Evolutionary conservation across 371 early-diverging fungal species (phyloP), one percentile per base, ranked within the genome.

Genomic region (Basidiobolus meristosporus): DNA sequence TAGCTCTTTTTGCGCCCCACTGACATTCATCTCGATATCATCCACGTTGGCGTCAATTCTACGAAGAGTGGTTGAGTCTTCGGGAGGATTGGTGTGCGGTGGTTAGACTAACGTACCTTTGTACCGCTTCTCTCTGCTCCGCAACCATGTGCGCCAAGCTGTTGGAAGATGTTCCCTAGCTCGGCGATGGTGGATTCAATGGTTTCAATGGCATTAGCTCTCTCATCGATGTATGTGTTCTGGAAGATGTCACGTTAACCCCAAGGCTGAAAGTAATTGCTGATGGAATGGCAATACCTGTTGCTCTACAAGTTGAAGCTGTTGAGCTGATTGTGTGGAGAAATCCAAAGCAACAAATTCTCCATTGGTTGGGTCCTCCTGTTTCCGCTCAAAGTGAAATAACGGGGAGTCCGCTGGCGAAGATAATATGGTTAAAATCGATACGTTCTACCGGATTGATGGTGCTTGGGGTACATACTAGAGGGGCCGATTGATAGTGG

Each of bases 151-250:
- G 70, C 0, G 92, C 88, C 42, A 97, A n/a, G 60, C 43, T 92
- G 86, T 50, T 84, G 88, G 55, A 91, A 97, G 18, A 96, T 90
- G 38, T 78, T 72, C 11, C 96, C 98, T n/a, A 97, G 68, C 52
- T 97, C 98, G 0, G 89, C 82, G 42, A 97, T 89, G 1, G 98
- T 97, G 9, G 85, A 77, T 45, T 97, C 98, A 40, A 97, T 93
- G 12, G 82, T 76, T 46, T 85, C 84, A 40, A 97, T 92, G 1
- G 98, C 95, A 2, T 77, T 71, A 0, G 77, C 68, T 35, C 98
- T 64, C 35, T 70, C 70, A 41, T 92, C 88, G 36, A 90, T 63
- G 52, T 89, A 84, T 36, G 51, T 49, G 33, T 56, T 47, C 47
- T 47, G 31, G 6, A 19, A 2, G 14, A 40, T 40, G 7, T 19